phyloP scores from a whole-genome alignment of 2,329 filamentous ascomycete species.

The Stachybotrys chlorohalonatus region DNA sequence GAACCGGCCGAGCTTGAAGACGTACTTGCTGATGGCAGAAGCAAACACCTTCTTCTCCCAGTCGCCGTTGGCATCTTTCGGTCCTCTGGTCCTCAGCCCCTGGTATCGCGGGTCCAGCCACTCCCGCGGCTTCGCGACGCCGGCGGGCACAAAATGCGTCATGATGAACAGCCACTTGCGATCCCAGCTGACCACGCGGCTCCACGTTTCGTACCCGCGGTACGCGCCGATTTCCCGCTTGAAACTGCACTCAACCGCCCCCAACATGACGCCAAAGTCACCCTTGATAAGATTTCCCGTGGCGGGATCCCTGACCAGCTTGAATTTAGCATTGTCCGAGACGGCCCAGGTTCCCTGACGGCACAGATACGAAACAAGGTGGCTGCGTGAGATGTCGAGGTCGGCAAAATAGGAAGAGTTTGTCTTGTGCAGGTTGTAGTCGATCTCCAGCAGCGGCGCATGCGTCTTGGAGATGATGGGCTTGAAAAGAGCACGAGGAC shows the following conservation, averaged over 20 bases:
- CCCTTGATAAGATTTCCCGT: constrained; percentile 41
- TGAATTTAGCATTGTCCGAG: constrained; percentile 36
- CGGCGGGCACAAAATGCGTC: constrained; percentile 62
- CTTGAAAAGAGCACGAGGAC: constrained; percentile 61
- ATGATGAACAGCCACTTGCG: constrained; percentile 74
- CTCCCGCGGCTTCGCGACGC: constrained; percentile 43
- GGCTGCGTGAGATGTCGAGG: constrained; percentile 73
- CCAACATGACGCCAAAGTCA: constrained; percentile 55
- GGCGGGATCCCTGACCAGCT: constrained; percentile 40
- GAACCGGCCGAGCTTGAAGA: constrained; percentile 71
- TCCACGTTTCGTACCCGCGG: constrained; percentile 65
- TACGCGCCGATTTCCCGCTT: constrained; percentile 64
- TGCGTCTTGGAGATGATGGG: constrained; percentile 59
- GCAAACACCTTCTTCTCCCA: constrained; percentile 61
- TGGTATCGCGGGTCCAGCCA: constrained; percentile 41
- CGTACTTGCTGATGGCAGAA: constrained; percentile 69
- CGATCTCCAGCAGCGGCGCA: constrained; percentile 66
- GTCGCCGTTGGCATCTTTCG: constrained; percentile 25
- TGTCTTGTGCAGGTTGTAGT: constrained; percentile 79
- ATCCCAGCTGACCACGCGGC: constrained; percentile 63
- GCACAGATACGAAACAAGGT: constrained; percentile 64
- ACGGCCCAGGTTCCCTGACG: constrained; percentile 47
- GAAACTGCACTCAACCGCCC: constrained; percentile 66
- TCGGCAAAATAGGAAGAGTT: constrained; percentile 84
- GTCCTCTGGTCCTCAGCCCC: constrained; percentile 29